These are phyloP conservation scores for Brassica carinata DNA, from an alignment of 345 rosid genomes.

Conservation along the genomic window DNA sequence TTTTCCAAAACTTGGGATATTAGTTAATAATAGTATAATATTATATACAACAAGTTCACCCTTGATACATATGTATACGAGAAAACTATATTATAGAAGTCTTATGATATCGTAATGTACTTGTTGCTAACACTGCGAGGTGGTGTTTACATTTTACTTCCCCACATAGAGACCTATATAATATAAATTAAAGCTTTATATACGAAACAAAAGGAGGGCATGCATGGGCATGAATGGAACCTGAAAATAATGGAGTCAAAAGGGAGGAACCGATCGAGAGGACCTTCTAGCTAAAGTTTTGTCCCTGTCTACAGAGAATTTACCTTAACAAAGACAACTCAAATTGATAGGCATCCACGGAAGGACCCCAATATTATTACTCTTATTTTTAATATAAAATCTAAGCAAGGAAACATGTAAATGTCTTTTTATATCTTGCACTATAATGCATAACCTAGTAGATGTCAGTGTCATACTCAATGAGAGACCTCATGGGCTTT, in stretches of 20 bases:
- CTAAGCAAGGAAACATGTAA: neutral
- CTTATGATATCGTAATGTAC: neutral
- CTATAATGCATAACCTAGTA: neutral
- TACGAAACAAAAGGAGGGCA: neutral
- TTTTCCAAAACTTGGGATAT: constrained; percentile 7
- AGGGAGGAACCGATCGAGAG: neutral
- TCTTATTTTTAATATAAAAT: neutral
- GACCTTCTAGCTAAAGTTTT: neutral
- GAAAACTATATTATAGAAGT: neutral
- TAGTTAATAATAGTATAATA: neutral
- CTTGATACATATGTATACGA: neutral
- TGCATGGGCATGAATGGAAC: constrained; percentile 5
- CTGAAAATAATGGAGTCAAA: constrained; percentile 6
- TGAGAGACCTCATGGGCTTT: neutral
- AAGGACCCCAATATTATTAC: neutral
- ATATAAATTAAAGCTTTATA: neutral
- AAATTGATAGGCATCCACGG: neutral
- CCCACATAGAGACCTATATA: neutral
- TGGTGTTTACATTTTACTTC: neutral
- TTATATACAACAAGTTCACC: neutral
- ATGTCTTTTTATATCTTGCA: neutral
- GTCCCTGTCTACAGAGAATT: neutral
- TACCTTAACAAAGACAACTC: neutral
- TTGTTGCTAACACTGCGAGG: neutral
- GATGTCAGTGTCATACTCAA: neutral